Percentiles rank a stretch among this genome's conserved stretches.
These are phyloP conservation scores for Arxiozyma heterogenica DNA, from an alignment of 1,139 yeast species.

Conservation along the genomic window DNA sequence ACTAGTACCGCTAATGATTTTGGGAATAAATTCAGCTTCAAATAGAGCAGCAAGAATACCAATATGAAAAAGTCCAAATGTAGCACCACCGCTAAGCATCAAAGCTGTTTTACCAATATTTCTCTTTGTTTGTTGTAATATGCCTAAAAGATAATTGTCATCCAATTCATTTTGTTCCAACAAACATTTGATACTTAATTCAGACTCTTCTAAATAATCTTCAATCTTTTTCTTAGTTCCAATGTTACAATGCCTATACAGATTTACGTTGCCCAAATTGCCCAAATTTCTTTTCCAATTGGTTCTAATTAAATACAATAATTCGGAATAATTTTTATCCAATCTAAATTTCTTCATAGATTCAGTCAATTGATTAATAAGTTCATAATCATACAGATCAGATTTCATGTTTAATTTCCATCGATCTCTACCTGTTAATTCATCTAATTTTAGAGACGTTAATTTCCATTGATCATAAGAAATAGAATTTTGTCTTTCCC, in stretches of 20 bases:
- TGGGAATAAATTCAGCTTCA: constrained; percentile 68
- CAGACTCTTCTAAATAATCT: constrained; percentile 74
- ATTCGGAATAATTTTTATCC: constrained; percentile 46
- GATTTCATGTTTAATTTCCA: constrained; percentile 59
- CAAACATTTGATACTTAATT: constrained; percentile 43
- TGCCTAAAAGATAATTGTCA: constrained; percentile 61
- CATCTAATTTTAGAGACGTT: constrained; percentile 56
- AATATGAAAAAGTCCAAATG: constrained; percentile 84
- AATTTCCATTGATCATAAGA: constrained; percentile 66
- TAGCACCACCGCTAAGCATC: constrained; percentile 89
- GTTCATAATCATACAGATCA: constrained; percentile 61
- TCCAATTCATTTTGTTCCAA: constrained; percentile 43
- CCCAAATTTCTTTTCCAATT: constrained; percentile 82
- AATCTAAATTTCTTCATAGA: constrained; percentile 55
- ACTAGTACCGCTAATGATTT: constrained; percentile 89
- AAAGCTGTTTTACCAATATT: constrained; percentile 91
- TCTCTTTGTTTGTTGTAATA: constrained; percentile 78
- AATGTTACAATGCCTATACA: constrained; percentile 68
- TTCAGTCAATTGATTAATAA: constrained; percentile 45
- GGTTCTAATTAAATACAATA: constrained; percentile 71
- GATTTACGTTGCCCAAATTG: constrained; percentile 72
- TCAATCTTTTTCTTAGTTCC: constrained; percentile 84
- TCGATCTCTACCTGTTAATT: constrained; percentile 42
- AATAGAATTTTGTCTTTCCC: constrained; percentile 49
- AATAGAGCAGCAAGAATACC: constrained; percentile 80